Base-by-base conservation (phyloP, 2,329 filamentous ascomycete species). In the Trichoderma citrinoviride region DNA sequence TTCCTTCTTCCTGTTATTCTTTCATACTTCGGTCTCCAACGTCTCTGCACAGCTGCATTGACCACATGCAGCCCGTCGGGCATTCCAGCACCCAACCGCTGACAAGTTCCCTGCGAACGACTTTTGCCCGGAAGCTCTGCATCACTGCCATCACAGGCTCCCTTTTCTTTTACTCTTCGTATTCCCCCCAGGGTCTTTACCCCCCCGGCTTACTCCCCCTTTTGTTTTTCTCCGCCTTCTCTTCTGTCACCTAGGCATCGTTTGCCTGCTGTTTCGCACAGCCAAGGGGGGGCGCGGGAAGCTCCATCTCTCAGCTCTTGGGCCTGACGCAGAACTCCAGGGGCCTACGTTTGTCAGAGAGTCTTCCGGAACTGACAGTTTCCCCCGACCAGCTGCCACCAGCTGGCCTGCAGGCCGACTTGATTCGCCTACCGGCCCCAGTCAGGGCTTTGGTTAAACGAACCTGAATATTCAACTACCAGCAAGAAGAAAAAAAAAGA, bases 341-440 rank as follows among this genome's bases (percentile, higher is more conserved):
- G 12, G 33, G 8, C 33, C 14, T n/a, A n/a, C 33, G 33, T 40
- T 52, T 14, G 19, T 14, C 21, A 25, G 29, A 8, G 40, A n/a
- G n/a, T n/a, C 17, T 7, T 19, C 60, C 46, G 57, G 17, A 21
- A 46, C 27, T 62, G 60, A 29, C 40, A n/a, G 17, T 6, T 6
- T n/a, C 25, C 49, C 5, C 40, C 49, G n/a, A 25, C 27, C 44
- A 14, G 41, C 40, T 19, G 40, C 43, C 29, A 17, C 60, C 60
- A 63, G 60, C 50, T 55, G 60, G 60, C 44, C 17, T 15, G 60
- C 60, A 14, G 12, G 2, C 60, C 60, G 14, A 40, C 27, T 40
- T 52, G 29, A 23, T 43, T 12, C 21, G 23, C 46, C 21, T 10
- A 7, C 19, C 4, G 1, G 7, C 46, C n/a, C 23, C 21, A 44